Conservation (phyloP, 2,329 filamentous ascomycete species). For the Endoconidiophora polonica region DNA sequence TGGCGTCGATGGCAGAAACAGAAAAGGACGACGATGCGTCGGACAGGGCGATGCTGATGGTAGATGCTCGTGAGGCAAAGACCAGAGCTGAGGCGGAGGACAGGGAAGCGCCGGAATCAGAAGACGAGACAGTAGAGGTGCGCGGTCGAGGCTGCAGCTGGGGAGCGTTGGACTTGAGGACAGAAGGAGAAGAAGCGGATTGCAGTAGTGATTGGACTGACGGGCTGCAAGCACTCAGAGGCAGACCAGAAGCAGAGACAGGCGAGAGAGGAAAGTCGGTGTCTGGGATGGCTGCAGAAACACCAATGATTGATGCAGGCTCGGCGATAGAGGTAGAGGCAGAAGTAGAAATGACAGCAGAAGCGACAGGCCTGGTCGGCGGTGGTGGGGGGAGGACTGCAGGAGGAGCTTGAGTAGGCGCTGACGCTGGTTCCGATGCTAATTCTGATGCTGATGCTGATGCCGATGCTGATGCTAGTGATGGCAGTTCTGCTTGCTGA, state of each 20-base stretch:
- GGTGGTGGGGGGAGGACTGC: not conserved
- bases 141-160: slow-evolving; percentile 14
- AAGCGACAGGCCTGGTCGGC: not conserved
- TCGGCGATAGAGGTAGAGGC: not conserved
- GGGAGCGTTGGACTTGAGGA: slow-evolving; percentile 12
- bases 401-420: not conserved
- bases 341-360: not conserved
- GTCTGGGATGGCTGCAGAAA: not conserved
- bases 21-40: slow-evolving; percentile 16
- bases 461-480: not conserved
- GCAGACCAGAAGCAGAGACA: not conserved
- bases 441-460: too few relatives aligned
- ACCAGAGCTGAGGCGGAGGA: slow-evolving; percentile 17
- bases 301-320: not conserved
- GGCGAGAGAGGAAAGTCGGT: not conserved
- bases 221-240: not conserved
- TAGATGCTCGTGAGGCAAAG: slow-evolving; percentile 16
- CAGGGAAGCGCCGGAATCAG: slow-evolving; percentile 17
- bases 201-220: not conserved
- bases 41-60: slow-evolving; percentile 15
- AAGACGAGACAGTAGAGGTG: slow-evolving; percentile 15
- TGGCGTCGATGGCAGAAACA: slow-evolving; percentile 15
- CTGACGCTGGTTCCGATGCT: too few relatives aligned
- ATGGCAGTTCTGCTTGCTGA: slow-evolving; percentile 7
- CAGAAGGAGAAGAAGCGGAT: not conserved